These are phyloP conservation scores for Scytalidium lignicola DNA, from an alignment of 2,329 filamentous ascomycete genomes.

Conservation along the genomic window DNA sequence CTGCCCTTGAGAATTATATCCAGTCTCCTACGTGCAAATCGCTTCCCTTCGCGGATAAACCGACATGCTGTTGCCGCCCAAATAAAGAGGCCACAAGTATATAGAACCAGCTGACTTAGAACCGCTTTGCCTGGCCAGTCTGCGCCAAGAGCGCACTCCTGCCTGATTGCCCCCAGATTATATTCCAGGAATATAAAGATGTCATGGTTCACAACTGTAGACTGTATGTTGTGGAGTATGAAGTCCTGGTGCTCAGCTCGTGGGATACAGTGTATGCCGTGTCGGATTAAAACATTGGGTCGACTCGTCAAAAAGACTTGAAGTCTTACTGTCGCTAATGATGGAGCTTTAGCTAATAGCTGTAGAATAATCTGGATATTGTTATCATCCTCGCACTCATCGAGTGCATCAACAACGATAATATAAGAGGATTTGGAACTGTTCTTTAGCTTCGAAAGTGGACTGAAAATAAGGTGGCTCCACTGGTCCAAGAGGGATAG, in stretches of 20 bases:
- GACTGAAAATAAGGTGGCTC: conserved; percentile 36
- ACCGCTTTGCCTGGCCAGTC: conserved; percentile 6
- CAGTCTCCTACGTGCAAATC: conserved; percentile 6
- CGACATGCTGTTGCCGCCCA: conserved; percentile 24
- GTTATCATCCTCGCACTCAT: conserved; percentile 23
- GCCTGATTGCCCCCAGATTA: neutral
- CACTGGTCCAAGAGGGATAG: conserved; percentile 34
- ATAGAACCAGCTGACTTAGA: conserved; percentile 14
- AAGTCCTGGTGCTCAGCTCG: conserved; percentile 16
- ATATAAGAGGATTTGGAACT: conserved; percentile 4
- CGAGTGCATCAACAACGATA: conserved; percentile 28
- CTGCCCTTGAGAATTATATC: conserved; percentile 5
- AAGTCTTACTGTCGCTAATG: conserved; percentile 11
- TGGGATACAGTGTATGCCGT: conserved; percentile 12
- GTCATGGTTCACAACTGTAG: conserved; percentile 21
- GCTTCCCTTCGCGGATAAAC: conserved; percentile 13
- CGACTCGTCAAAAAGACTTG: conserved; percentile 25
- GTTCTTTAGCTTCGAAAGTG: conserved; percentile 26
- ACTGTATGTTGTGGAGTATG: conserved; percentile 8
- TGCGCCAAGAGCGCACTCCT: neutral
- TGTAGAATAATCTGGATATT: conserved; percentile 8
- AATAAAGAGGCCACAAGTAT: conserved; percentile 25
- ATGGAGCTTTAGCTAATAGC: conserved; percentile 7
- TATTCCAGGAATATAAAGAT: conserved; percentile 19
- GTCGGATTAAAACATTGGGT: conserved; percentile 20